These are phyloP conservation scores for Raddia guianensis DNA, from an alignment of 176 grass and related monocot genomes.

Conservation along the genomic window DNA sequence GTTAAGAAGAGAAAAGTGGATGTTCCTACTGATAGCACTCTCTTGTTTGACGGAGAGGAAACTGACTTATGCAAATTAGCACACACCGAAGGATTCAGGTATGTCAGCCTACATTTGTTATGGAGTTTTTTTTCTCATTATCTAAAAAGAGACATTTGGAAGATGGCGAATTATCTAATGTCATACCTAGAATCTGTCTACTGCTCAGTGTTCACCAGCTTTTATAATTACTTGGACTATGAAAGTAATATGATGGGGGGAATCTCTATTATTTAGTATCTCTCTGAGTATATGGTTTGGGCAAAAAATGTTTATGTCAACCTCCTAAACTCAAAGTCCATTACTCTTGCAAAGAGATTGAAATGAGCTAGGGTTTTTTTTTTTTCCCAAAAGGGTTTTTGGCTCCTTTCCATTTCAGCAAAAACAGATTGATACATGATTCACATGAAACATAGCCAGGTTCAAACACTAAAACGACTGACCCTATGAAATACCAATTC, in stretches of 20 bases:
- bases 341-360: neutral
- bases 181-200: neutral
- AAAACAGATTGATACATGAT: no score
- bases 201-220: neutral
- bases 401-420: no score
- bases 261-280: neutral
- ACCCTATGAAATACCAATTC: no score
- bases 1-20: constrained; percentile 75
- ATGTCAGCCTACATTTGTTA: constrained; percentile 9
- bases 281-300: neutral
- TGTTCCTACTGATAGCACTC: constrained; percentile 44
- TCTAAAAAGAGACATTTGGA: constrained; percentile 7
- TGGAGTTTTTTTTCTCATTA: neutral
- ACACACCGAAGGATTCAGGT: constrained; percentile 83
- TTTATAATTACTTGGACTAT: neutral
- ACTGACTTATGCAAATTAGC: constrained; percentile 46
- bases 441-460: no score
- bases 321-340: neutral
- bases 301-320: neutral
- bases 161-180: neutral
- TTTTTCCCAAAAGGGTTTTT: no score
- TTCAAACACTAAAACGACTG: no score
- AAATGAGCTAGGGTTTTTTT: no score
- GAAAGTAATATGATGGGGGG: neutral
- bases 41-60: constrained; percentile 65